phyloP scores from a whole-genome alignment of 2,329 filamentous ascomycete species.

The Fusarium nygamai region DNA sequence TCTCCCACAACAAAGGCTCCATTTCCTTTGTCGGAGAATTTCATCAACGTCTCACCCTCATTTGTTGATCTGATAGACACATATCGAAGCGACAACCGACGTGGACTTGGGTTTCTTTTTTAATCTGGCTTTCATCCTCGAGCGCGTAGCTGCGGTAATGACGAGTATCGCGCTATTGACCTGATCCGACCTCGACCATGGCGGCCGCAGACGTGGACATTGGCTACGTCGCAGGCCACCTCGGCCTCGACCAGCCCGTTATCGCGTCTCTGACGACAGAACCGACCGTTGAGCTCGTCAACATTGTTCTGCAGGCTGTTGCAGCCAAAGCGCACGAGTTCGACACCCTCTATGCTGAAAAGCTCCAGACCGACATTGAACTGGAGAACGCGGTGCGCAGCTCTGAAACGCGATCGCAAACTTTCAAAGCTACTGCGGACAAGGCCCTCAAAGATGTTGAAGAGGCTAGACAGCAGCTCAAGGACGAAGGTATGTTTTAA shows the following conservation, averaged over 20 bases:
- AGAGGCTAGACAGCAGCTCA: conserved; percentile 81
- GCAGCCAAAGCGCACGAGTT: conserved; percentile 82
- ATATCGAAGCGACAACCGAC: background rate
- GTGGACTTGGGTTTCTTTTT: background rate
- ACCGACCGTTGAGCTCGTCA: conserved; percentile 82
- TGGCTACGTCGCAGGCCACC: conserved; percentile 77
- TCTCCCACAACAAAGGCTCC: conserved; percentile 34
- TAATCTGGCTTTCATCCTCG: background rate
- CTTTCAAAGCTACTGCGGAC: conserved; percentile 82
- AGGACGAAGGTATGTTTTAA: conserved; percentile 75
- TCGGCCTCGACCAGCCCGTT: conserved; percentile 72
- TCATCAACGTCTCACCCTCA: conserved; percentile 24
- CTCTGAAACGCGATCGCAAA: conserved; percentile 83
- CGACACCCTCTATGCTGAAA: conserved; percentile 85
- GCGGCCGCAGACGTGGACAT: conserved; percentile 68
- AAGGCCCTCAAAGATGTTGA: conserved; percentile 87
- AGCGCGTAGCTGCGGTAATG: conserved; percentile 39
- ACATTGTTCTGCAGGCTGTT: conserved; percentile 77
- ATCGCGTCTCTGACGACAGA: conserved; percentile 69
- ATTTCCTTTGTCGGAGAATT: conserved; percentile 36
- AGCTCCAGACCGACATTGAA: conserved; percentile 90
- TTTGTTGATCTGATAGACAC: conserved; percentile 6
- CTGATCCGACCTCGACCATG: conserved; percentile 49
- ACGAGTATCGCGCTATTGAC: conserved; percentile 39
- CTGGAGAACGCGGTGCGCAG: conserved; percentile 88